phyloP scores from a whole-genome alignment of 306 rosid genomes.

The Styphnolobium japonicum region DNA sequence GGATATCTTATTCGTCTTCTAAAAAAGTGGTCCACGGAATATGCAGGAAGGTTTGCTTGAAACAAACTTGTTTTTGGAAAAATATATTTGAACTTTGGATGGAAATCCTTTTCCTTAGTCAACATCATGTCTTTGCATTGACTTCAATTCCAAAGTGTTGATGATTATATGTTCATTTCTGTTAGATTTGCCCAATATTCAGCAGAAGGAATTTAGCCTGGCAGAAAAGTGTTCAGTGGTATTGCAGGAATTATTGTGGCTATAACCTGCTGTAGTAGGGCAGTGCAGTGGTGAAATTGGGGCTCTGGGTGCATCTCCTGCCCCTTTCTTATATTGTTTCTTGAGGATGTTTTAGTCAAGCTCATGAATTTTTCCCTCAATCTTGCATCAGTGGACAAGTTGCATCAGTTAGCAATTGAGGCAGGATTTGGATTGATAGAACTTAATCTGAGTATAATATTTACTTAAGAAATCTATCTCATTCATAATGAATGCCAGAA shows the following conservation, averaged over 20 bases:
- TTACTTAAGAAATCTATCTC: neutral
- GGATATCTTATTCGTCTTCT: constrained; percentile 61
- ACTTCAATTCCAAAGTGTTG: constrained; percentile 3
- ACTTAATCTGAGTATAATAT: neutral
- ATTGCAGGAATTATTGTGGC: constrained; percentile 75
- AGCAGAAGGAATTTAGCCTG: constrained; percentile 33
- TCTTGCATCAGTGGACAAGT: constrained; percentile 57
- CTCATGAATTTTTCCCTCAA: constrained; percentile 59
- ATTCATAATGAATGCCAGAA: neutral
- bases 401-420: constrained; percentile 56
- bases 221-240: constrained; percentile 60
- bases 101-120: neutral
- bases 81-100: constrained; percentile 12
- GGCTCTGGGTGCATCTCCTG: constrained; percentile 30
- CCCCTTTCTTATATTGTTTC: constrained; percentile 17
- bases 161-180: neutral
- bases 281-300: constrained; percentile 66
- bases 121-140: neutral
- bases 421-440: constrained; percentile 50
- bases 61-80: constrained; percentile 26
- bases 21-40: constrained; percentile 67
- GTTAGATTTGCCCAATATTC: constrained; percentile 13
- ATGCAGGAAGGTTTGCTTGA: constrained; percentile 74
- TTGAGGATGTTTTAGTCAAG: constrained; percentile 47
- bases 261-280: constrained; percentile 61